Evolutionary conservation across 1,139 yeast genomes (phyloP), one percentile per base, ranked within the genome.

Genomic region (Nakaseomyces nivariensis): DNA sequence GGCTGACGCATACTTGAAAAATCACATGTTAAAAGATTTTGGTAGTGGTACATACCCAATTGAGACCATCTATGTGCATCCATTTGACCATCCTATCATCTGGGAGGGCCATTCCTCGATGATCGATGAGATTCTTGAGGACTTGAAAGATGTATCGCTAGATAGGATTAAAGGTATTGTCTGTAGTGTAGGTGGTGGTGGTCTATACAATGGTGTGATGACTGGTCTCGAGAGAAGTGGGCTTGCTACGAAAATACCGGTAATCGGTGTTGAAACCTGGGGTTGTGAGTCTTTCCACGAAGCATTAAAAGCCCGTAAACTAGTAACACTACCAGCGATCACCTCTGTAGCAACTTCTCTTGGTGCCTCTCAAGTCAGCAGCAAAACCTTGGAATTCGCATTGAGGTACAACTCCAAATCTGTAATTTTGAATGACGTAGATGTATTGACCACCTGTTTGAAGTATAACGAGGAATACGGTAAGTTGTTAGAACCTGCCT

Each of bases 121-220:
- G 54, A 69, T 82, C 3, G 78, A 77, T 52, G 89, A 82, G 58
- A 67, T 81, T n/a, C 67, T 67, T 2, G 52, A 57, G 1, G 79
- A 77, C 56, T 58, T 79, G 42, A 40, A 51, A 27, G 36, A 59
- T 32, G 46, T 53, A 13, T 34, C 40, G 5, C 51, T 59, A 7
- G 33, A 47, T 27, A 66, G 65, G 43, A 71, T 83, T 8, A 78
- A 73, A 54, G 85, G 81, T 0, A 67, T 82, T 42, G 77, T 81
- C 0, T 74, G 85, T 57, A 76, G 86, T 17, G 79, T 79, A 46
- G 89, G 88, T 4, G 89, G 88, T 4, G 89, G 87, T 3, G 88
- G 89, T 0, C 70, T 82, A 34, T 80, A 75, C 66, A 72, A 73
- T 58, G 89, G 89, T 0, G 65, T 82, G 6, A 74, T 77, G 43